Percentiles rank a stretch among this genome's conserved stretches.
Evolutionary conservation across 352 stramenopile genomes (phyloP).

Genomic region (Globisporangium ultimum): DNA sequence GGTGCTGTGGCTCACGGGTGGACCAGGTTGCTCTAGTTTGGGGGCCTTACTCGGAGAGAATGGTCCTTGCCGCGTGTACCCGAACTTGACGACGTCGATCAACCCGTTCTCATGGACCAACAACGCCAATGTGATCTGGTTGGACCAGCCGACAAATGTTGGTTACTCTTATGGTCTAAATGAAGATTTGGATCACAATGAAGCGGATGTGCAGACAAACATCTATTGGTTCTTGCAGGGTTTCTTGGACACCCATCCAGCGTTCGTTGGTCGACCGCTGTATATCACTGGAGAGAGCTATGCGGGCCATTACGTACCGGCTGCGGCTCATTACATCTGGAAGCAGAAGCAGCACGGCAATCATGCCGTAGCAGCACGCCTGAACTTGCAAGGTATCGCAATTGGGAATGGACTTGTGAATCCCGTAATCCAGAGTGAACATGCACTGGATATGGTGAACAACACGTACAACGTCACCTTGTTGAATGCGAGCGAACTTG

Average conservation of each 20-base stretch:
- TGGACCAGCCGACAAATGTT: slow-evolving; percentile 20
- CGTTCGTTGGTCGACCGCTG: slow-evolving; percentile 38
- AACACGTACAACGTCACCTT: slow-evolving; percentile 38
- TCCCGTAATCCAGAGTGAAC: slow-evolving; percentile 11
- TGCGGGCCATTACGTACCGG: slow-evolving; percentile 50
- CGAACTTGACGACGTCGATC: slow-evolving; percentile 25
- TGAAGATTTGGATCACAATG: slow-evolving; percentile 4
- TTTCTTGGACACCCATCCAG: slow-evolving; percentile 43
- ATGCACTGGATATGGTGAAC: slow-evolving; percentile 29
- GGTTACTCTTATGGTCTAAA: slow-evolving; percentile 33
- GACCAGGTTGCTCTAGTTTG: slow-evolving; percentile 33
- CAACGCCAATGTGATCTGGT: slow-evolving; percentile 25
- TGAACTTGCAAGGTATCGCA: slow-evolving; percentile 37
- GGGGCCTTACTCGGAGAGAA: slow-evolving; percentile 49
- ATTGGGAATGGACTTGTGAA: slow-evolving; percentile 27
- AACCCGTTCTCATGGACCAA: slow-evolving; percentile 52
- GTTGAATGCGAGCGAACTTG: slow-evolving; percentile 11
- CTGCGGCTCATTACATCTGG: slow-evolving; percentile 54
- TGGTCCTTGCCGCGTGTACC: slow-evolving; percentile 45
- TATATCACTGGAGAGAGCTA: slow-evolving; percentile 60
- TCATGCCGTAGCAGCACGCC: neutral
- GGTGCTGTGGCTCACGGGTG: slow-evolving; percentile 45
- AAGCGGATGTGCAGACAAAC: slow-evolving; percentile 38
- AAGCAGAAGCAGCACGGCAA: slow-evolving; percentile 23
- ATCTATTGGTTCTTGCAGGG: slow-evolving; percentile 46